Evolutionary conservation across 371 early-diverging fungal genomes (phyloP).

Genomic region (Cokeromyces recurvatus): DNA sequence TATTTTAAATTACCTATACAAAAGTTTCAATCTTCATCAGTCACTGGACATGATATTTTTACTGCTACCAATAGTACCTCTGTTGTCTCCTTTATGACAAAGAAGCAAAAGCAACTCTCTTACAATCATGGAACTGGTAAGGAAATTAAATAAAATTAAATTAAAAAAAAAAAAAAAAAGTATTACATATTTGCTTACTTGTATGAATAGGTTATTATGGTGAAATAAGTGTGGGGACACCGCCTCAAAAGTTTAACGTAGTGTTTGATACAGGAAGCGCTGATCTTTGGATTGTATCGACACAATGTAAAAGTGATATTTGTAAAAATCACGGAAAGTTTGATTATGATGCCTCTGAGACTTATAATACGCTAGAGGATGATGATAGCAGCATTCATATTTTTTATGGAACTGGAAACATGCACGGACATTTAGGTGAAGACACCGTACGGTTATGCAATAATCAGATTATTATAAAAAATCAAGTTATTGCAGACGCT

Average conservation of each 20-base stretch:
- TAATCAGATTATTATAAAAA: conserved; percentile 22
- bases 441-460: conserved; percentile 54
- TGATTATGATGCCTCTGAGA: conserved; percentile 1
- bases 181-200: not conserved
- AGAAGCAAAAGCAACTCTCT: conserved; percentile 30
- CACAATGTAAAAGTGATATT: conserved; percentile 73
- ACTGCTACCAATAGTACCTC: too few species aligned
- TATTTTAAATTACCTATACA: not conserved
- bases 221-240: conserved; percentile 58
- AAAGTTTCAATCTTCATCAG: not conserved
- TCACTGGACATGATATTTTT: not conserved
- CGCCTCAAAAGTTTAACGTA: conserved; percentile 62
- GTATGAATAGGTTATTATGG: conserved; percentile 55
- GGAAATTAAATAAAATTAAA: not conserved
- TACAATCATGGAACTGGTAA: conserved; percentile 44
- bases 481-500: conserved; percentile 53
- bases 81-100: conserved; percentile 16
- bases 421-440: conserved; percentile 39
- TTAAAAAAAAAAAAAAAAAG: too few species aligned
- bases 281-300: conserved; percentile 88
- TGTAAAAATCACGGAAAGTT: conserved; percentile 24
- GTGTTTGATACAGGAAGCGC: conserved; percentile 78
- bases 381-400: conserved; percentile 34
- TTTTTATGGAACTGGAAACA: conserved; percentile 63
- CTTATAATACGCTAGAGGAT: conserved; percentile 10